Base-by-base conservation (phyloP, 805 yeast genomes). In the Cyberlindnera bimundalis region DNA sequence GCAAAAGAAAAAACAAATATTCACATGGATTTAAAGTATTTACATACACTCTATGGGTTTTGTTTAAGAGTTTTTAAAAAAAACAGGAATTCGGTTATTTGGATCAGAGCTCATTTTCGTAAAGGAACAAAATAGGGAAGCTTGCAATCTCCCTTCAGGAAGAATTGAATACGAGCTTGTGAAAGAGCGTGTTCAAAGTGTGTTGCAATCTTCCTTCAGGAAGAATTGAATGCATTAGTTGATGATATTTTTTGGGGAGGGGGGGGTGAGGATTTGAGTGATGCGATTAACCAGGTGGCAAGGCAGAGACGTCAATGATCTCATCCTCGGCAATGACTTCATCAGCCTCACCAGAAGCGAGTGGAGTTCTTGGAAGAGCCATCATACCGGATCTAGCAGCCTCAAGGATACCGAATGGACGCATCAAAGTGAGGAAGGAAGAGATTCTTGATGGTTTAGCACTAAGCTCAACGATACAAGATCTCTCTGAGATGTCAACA, bases 371-470 rank as follows among this genome's bases (percentile, higher is more conserved):
- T 59, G 98, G 95, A 57, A 93, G 75, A 9, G 98, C 99, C 91
- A 93, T 89, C 95, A 91, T 87, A 68, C 99, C 99, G 19, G 96
- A 84, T 69, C 99, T 79, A 32, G 97, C 96, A 56, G 91, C 84
- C 68, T 93, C 99, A 58, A 93, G 75, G 43, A 93, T 81, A 59
- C 99, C 99, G 60, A 93, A 93, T 33, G 99, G 99, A 63, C 88
- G 93, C 60, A 90, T 73, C 60, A 93, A 78, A 48, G 84, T 85
- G 60, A 93, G 78, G 64, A 90, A 90, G 29, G 95, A 80, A 32
- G 91, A 73, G 49, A 93, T 75, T 65, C 97, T 79, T 39, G 85
- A 78, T 27, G 98, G 99, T 63, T 91, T 90, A 39, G 98, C 99
- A 50, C 86, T 74, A 52, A 93, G 76, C 73, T 93, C 99, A 35